Base-by-base conservation (phyloP, 2,329 filamentous ascomycete genomes). In the Pseudogymnoascus sp. region DNA sequence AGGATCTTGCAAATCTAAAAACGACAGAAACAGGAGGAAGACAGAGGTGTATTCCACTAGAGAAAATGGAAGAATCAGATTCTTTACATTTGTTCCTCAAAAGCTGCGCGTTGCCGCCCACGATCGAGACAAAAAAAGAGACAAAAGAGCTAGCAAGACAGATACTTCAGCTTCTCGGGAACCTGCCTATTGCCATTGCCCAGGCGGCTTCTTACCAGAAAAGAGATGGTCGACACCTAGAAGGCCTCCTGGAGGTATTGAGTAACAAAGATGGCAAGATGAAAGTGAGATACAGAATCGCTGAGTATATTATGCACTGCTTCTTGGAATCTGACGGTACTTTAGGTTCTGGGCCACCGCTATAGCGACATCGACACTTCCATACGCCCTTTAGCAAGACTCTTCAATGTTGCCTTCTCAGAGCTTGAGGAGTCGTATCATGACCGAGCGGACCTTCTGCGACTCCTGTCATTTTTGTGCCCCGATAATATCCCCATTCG, bases 101-200 rank as follows among this genome's bases (percentile, higher is more conserved):
- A 41, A 19, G 38, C 4, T 41, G 38, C 7, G 38, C n/a, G 8
- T 41, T 41, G 2, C 16, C 16, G 38, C 38, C 38, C 2, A 1
- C 38, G 3, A 41, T 41, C 38, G 38, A 41, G n/a, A 41, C n/a
- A 41, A 41, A 19, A 8, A n/a, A 61, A 33, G 36, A 58, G 25
- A 67, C 66, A 52, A 61, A 25, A 16, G 60, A 63, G 45, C 61
- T 62, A 42, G 67, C 66, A 30, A 55, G 25, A 28, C 22, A 64
- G 25, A 71, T 73, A 30, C 64, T 60, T 9, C 58, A 65, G 6
- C 35, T 63, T 33, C 64, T 72, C n/a, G 70, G 71, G 5, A 70
- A 71, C 12, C 64, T 72, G 5, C 71, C 71, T 6, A 67, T 73
- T 3, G 71, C 72, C 19, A 59, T 74, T 9, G 64, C 42, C 12